Evolutionary conservation across 2,329 filamentous ascomycete genomes (phyloP).

Genomic region (Sarocladium brachiariae): DNA sequence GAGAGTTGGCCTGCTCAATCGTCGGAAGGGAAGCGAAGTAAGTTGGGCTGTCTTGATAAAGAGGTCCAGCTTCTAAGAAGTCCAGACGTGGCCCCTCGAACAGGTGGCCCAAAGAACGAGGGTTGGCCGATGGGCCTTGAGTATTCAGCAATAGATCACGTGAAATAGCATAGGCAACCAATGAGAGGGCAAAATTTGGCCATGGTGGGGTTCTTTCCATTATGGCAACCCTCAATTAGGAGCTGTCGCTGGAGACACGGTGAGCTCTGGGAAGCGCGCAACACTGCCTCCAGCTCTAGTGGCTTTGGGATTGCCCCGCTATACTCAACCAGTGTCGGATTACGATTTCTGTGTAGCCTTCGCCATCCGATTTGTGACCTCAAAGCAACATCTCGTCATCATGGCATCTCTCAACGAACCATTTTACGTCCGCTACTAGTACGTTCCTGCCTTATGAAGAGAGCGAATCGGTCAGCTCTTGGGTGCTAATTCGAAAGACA

Average conservation of each 20-base stretch:
- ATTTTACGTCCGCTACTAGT: conserved; percentile 98
- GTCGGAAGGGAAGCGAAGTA: conserved; percentile 12
- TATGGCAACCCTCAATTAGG: not conserved
- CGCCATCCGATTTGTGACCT: not conserved
- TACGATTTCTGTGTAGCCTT: conserved; percentile 5
- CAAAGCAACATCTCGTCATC: conserved; percentile 17
- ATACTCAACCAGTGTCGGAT: not conserved
- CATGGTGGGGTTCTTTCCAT: not conserved
- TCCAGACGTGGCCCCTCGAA: conserved; percentile 10
- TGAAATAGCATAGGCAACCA: not conserved
- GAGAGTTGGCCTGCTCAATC: conserved; percentile 12
- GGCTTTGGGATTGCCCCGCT: conserved; percentile 3
- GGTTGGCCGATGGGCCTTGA: not conserved
- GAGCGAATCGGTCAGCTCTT: conserved; percentile 9
- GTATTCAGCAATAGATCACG: not conserved
- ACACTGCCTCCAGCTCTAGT: not conserved
- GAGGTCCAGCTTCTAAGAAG: conserved; percentile 8
- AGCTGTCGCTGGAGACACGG: not conserved
- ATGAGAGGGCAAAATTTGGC: not conserved
- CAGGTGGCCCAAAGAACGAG: conserved; percentile 9
- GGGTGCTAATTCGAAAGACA: conserved; percentile 30
- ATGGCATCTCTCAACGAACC: conserved; percentile 69
- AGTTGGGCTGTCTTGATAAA: not conserved
- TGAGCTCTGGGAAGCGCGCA: not conserved
- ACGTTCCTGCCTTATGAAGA: conserved; percentile 30